These are phyloP conservation scores for Yamadazyma atmosphaerica DNA, from an alignment of 1,139 yeast genomes.

Conservation along the genomic window DNA sequence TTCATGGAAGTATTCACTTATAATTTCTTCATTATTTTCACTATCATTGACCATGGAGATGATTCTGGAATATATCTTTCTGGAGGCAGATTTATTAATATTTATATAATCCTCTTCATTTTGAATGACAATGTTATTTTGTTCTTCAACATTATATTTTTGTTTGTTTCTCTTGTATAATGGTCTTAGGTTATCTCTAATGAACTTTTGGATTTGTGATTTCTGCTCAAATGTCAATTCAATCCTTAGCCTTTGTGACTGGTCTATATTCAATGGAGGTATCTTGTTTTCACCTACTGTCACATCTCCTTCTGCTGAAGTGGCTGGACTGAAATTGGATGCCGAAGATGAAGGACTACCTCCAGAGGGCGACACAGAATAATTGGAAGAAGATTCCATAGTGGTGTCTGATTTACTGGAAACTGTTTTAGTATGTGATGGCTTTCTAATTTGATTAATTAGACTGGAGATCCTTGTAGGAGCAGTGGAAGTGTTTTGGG, in stretches of 20 bases:
- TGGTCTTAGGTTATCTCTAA: conserved; percentile 51
- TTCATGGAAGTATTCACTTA: conserved; percentile 20
- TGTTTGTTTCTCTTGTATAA: conserved; percentile 36
- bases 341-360: conserved; percentile 13
- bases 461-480: conserved; percentile 23
- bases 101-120: conserved; percentile 35
- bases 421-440: conserved; percentile 9
- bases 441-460: conserved; percentile 26
- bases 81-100: conserved; percentile 40
- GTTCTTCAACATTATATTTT: conserved; percentile 1
- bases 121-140: conserved; percentile 11
- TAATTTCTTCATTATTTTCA: conserved; percentile 8
- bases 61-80: conserved; percentile 41
- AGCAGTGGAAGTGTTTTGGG: not conserved
- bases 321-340: conserved; percentile 11
- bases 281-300: conserved; percentile 5
- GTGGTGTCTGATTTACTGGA: conserved; percentile 2
- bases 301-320: conserved; percentile 9
- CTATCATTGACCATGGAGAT: conserved; percentile 5
- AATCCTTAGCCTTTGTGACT: conserved; percentile 1
- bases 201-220: conserved; percentile 50
- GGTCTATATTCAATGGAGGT: not conserved
- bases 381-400: conserved; percentile 8
- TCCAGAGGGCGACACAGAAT: conserved; percentile 9
- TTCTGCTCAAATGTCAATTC: conserved; percentile 47